Percentiles rank a stretch among this genome's conserved stretches.
phyloP scores from a whole-genome alignment of 306 rosid genomes.

The Cicer judaicum region DNA sequence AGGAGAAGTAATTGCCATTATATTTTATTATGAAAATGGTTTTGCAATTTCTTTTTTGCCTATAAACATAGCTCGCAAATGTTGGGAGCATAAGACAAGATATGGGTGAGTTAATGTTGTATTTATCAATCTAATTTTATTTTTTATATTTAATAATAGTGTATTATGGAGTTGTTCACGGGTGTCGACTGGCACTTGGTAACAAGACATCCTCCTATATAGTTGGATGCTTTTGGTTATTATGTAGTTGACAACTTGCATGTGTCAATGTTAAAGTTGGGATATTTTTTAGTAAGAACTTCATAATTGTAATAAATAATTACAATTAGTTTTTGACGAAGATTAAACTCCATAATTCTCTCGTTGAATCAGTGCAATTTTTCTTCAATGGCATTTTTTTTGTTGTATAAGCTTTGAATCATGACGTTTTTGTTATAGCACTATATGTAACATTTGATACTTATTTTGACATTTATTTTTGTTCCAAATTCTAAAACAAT shows the following conservation, averaged over 20 bases:
- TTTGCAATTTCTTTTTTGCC: no score
- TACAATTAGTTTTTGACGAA: not conserved
- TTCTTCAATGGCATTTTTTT: not conserved
- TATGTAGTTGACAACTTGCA: no score
- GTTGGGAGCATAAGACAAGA: no score
- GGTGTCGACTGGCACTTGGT: not conserved
- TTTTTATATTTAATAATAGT: conserved; percentile 1
- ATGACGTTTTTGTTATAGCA: not conserved
- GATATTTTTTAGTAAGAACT: not conserved
- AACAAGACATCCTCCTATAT: no score
- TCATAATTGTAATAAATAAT: not conserved
- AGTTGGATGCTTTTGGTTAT: no score
- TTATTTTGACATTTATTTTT: not conserved
- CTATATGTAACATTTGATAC: not conserved
- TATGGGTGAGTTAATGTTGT: no score
- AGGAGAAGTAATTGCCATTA: no score
- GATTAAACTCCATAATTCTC: not conserved
- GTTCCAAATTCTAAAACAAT: conserved; percentile 1
- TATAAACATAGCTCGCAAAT: no score
- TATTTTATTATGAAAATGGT: no score
- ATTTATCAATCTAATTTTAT: conserved; percentile 10
- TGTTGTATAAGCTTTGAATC: not conserved
- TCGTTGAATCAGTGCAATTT: not conserved
- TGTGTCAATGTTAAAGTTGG: not conserved
- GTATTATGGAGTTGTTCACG: not conserved